Evolutionary conservation across 768 basidiomycete species (phyloP).

Genomic region (Leccinellum luteum): DNA sequence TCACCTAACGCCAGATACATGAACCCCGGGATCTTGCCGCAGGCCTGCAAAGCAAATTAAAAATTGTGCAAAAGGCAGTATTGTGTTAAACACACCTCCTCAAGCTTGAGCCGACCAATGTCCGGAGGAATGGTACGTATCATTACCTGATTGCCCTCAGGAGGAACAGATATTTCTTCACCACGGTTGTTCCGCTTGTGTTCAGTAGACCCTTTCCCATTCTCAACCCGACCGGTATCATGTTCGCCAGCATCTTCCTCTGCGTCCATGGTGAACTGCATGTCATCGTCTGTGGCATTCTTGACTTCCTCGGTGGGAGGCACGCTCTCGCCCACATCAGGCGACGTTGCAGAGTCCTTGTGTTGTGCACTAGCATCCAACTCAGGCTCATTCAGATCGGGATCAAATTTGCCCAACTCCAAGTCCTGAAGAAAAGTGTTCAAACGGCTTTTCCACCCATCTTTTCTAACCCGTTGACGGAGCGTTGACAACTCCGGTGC

Average conservation of each 20-base stretch:
- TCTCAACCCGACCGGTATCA: conserved; percentile 54
- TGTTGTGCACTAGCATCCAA: conserved; percentile 46
- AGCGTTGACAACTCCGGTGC: conserved; percentile 64
- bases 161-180: conserved; percentile 66
- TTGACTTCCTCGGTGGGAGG: conserved; percentile 53
- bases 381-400: conserved; percentile 63
- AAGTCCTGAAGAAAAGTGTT: conserved; percentile 76
- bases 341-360: conserved; percentile 46
- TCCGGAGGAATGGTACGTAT: conserved; percentile 94
- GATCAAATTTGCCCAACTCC: conserved; percentile 83
- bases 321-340: conserved; percentile 36
- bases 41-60: conserved; percentile 50
- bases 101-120: conserved; percentile 84
- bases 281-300: conserved; percentile 60
- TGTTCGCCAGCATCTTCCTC: conserved; percentile 71
- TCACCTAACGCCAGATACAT: conserved; percentile 89
- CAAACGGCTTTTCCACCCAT: conserved; percentile 78
- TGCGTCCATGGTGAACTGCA: conserved; percentile 67
- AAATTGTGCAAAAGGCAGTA: conserved; percentile 1
- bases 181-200: conserved; percentile 54
- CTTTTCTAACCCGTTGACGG: conserved; percentile 75
- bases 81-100: conserved; percentile 59
- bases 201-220: conserved; percentile 50
- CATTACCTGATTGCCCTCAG: conserved; percentile 89
- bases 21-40: conserved; percentile 74